Conservation (phyloP, 495 filamentous ascomycete species). For the Hyphodiscus hymeniophilus region DNA sequence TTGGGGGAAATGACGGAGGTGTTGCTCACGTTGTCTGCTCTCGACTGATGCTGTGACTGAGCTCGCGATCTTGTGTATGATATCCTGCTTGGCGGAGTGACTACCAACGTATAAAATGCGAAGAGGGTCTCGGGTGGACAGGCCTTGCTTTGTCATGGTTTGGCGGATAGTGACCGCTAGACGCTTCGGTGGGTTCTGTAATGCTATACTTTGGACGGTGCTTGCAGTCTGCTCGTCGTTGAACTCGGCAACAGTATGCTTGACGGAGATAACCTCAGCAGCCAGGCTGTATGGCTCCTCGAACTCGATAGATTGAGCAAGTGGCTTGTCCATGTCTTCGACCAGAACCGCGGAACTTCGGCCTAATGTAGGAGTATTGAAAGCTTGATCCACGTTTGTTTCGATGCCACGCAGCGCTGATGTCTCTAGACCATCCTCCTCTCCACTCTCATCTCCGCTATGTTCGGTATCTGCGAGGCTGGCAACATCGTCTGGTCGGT, state of each 20-base stretch:
- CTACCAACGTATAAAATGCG: slow-evolving; percentile 63
- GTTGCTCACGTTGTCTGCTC: slow-evolving; percentile 20
- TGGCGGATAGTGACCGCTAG: slow-evolving; percentile 56
- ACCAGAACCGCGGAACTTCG: slow-evolving; percentile 22
- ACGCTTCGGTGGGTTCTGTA: slow-evolving; percentile 27
- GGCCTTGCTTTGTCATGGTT: slow-evolving; percentile 58
- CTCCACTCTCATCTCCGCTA: slow-evolving; percentile 32
- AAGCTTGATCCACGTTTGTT: slow-evolving; percentile 20
- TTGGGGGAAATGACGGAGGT: slow-evolving; percentile 26
- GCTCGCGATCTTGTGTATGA: slow-evolving; percentile 67
- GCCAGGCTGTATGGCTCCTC: slow-evolving; percentile 46
- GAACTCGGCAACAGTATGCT: slow-evolving; percentile 54
- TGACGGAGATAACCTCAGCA: slow-evolving; percentile 48
- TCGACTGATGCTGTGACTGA: slow-evolving; percentile 42
- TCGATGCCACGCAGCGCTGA: slow-evolving; percentile 20
- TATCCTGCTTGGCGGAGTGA: slow-evolving; percentile 52
- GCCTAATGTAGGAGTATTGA: slow-evolving; percentile 23
- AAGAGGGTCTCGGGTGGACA: slow-evolving; percentile 58
- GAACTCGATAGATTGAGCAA: slow-evolving; percentile 46
- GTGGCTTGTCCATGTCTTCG: slow-evolving; percentile 27
- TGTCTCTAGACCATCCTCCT: slow-evolving; percentile 25
- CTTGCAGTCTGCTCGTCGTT: slow-evolving; percentile 42
- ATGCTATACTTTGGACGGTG: slow-evolving; percentile 33
- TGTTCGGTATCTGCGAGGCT: slow-evolving; percentile 44
- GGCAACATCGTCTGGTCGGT: slow-evolving; percentile 38